A percentile compares a stretch with the other conserved stretches of the same genome.
Evolutionary conservation across 805 yeast genomes (phyloP).

Genomic region (Sugiyamaella marilandica): DNA sequence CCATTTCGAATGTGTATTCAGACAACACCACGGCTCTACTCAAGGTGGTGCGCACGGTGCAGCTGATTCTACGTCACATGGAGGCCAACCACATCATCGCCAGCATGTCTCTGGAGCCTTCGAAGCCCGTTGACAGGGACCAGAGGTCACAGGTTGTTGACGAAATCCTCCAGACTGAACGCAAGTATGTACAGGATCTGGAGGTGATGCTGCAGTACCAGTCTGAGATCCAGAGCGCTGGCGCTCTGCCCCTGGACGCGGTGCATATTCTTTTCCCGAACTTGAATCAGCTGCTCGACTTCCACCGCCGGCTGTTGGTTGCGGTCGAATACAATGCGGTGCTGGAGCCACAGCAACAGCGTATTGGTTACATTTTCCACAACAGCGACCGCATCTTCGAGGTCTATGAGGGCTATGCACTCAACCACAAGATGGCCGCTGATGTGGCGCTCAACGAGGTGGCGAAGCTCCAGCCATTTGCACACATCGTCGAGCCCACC

Average conservation of each 20-base stretch:
- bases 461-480: conserved; percentile 47
- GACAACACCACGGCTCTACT: conserved; percentile 74
- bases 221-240: conserved; percentile 59
- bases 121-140: not conserved
- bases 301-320: conserved; percentile 81
- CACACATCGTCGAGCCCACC: conserved; percentile 68
- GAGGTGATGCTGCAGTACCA: conserved; percentile 68
- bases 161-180: conserved; percentile 84
- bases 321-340: conserved; percentile 85
- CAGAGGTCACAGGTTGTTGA: conserved; percentile 71
- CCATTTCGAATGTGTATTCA: conserved; percentile 83
- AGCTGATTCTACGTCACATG: conserved; percentile 51
- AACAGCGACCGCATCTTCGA: conserved; percentile 83
- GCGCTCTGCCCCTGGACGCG: conserved; percentile 70
- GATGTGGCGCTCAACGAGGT: conserved; percentile 67
- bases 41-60: conserved; percentile 69
- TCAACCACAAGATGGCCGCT: conserved; percentile 82
- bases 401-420: conserved; percentile 90
- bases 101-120: conserved; percentile 3
- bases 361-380: conserved; percentile 83
- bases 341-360: conserved; percentile 67
- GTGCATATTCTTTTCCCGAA: conserved; percentile 82
- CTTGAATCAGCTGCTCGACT: conserved; percentile 75
- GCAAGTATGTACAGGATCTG: conserved; percentile 87
- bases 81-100: conserved; percentile 20